These are phyloP conservation scores for Patellifolia procumbens DNA, from an alignment of 179 eudicot species.

Conservation along the genomic window DNA sequence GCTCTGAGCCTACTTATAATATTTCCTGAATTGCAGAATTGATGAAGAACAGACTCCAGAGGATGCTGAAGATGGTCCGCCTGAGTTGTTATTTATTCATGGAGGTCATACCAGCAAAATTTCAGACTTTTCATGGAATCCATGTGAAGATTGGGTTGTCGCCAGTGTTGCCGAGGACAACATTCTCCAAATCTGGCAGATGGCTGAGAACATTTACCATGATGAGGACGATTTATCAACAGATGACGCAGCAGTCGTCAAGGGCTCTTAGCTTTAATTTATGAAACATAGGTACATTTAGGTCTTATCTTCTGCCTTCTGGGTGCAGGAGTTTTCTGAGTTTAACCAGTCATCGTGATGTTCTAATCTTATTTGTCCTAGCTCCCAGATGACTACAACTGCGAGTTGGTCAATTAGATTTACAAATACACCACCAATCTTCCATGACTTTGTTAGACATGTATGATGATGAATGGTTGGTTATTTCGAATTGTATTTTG, in stretches of 20 bases:
- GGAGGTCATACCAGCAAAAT: slow-evolving; percentile 95
- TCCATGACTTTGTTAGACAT: slow-evolving; percentile 12
- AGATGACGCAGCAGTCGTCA: slow-evolving; percentile 45
- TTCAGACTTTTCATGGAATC: slow-evolving; percentile 95
- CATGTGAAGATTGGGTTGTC: slow-evolving; percentile 86
- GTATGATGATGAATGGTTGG: slow-evolving; percentile 14
- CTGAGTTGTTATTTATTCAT: slow-evolving; percentile 82
- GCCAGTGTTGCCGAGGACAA: slow-evolving; percentile 96
- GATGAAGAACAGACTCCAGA: slow-evolving; percentile 77
- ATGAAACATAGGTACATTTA: background rate
- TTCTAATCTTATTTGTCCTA: background rate
- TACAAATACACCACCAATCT: background rate
- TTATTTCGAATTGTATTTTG: slow-evolving; percentile 9
- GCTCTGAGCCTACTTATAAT: background rate
- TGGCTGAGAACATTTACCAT: slow-evolving; percentile 91
- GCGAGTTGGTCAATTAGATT: slow-evolving; percentile 4
- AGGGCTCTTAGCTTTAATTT: slow-evolving; percentile 25
- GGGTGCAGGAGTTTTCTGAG: background rate
- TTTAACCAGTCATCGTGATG: background rate
- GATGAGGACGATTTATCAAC: slow-evolving; percentile 75
- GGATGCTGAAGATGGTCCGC: slow-evolving; percentile 93
- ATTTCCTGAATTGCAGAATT: slow-evolving; percentile 43
- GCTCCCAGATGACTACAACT: background rate
- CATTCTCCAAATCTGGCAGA: slow-evolving; percentile 94
- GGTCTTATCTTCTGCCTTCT: slow-evolving; percentile 3